These are phyloP conservation scores for Mycosarcoma maydis DNA, from an alignment of 1,284 basidiomycete species.

Conservation along the genomic window DNA sequence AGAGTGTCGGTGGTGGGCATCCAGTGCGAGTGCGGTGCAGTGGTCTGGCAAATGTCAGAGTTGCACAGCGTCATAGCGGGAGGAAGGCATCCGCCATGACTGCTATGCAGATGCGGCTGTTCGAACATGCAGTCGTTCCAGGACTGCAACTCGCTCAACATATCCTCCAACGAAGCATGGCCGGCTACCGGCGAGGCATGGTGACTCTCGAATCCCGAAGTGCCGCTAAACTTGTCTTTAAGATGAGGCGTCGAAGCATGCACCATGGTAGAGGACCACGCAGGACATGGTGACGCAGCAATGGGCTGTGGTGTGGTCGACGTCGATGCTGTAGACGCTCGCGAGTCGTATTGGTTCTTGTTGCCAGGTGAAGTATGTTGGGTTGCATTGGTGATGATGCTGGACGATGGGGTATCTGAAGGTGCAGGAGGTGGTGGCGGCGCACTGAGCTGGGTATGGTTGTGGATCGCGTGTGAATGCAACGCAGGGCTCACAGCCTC, in stretches of 20 bases:
- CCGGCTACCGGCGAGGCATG: neutral
- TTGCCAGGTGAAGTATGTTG: constrained; percentile 16
- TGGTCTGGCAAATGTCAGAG: constrained; percentile 18
- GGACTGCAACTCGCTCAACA: constrained; percentile 24
- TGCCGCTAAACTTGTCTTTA: constrained; percentile 7
- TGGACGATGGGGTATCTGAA: constrained; percentile 30
- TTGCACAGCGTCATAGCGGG: constrained; percentile 43
- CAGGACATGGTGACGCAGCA: constrained; percentile 11
- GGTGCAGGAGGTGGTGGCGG: constrained; percentile 6
- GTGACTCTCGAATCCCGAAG: constrained; percentile 4
- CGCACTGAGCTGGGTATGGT: neutral
- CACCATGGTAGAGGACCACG: constrained; percentile 14
- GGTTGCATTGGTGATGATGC: constrained; percentile 24
- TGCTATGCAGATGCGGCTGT: constrained; percentile 38
- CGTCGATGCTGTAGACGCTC: constrained; percentile 26
- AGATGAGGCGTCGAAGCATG: constrained; percentile 1
- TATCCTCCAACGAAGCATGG: constrained; percentile 17
- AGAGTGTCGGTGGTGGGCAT: constrained; percentile 4
- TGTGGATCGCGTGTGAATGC: constrained; percentile 4
- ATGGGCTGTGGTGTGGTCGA: constrained; percentile 23
- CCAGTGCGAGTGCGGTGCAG: constrained; percentile 39
- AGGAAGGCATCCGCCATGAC: constrained; percentile 37
- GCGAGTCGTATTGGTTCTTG: constrained; percentile 8
- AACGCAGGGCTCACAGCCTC: constrained; percentile 3
- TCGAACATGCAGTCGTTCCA: constrained; percentile 39